These are phyloP conservation scores for Sedum album DNA, from an alignment of 164 flowering plant genomes.

Conservation along the genomic window DNA sequence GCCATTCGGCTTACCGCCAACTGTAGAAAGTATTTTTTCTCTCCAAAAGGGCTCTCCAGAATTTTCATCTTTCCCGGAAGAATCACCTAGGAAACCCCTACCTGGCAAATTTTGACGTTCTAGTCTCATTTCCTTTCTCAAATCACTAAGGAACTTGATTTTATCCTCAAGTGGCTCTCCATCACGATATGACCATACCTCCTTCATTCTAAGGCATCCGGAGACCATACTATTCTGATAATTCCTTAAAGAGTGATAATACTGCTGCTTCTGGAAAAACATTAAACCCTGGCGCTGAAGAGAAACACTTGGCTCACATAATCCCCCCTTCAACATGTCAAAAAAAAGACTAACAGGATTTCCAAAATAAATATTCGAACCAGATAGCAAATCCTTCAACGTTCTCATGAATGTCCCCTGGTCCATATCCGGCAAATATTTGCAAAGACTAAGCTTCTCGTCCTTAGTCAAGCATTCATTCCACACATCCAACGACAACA, in stretches of 20 bases:
- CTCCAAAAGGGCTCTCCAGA: slow-evolving; percentile 43
- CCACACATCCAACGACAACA: slow-evolving; percentile 10
- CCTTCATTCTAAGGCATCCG: slow-evolving; percentile 47
- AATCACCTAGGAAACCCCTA: slow-evolving; percentile 31
- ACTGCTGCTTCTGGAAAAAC: slow-evolving; percentile 59
- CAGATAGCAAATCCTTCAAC: slow-evolving; percentile 57
- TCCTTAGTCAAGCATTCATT: slow-evolving; percentile 9
- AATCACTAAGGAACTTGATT: slow-evolving; percentile 60
- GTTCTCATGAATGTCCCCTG: slow-evolving; percentile 6
- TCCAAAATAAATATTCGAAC: slow-evolving; percentile 77
- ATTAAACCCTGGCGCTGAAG: slow-evolving; percentile 66
- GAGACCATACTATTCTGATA: slow-evolving; percentile 72
- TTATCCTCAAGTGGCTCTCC: slow-evolving; percentile 73
- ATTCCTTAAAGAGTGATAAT: slow-evolving; percentile 59
- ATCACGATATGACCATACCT: slow-evolving; percentile 56
- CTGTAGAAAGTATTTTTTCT: slow-evolving; percentile 29
- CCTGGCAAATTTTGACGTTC: slow-evolving; percentile 52
- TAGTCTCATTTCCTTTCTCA: slow-evolving; percentile 57
- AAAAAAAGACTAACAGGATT: slow-evolving; percentile 61
- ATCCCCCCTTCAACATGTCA: slow-evolving; percentile 80
- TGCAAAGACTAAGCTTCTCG: background rate
- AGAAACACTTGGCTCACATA: slow-evolving; percentile 89
- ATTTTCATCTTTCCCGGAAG: slow-evolving; percentile 32
- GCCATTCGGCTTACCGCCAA: background rate
- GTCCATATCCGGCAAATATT: slow-evolving; percentile 9